Evolutionary conservation across 2,329 filamentous ascomycete genomes (phyloP).

Genomic region (Fusarium burgessii): DNA sequence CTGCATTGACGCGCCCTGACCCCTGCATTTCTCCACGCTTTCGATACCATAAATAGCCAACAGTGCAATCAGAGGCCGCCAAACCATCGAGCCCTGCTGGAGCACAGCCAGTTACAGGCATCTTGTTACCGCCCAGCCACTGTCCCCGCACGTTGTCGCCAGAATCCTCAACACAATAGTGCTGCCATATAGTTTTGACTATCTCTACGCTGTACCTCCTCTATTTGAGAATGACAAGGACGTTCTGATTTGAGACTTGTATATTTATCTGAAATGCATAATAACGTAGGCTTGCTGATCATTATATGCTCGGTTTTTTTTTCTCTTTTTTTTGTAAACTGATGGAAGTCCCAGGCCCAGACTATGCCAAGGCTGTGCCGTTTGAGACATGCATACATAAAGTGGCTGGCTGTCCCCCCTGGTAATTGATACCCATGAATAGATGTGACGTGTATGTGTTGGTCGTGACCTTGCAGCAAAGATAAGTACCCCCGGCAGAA

Average conservation of each 20-base stretch:
- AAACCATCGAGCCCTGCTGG: background rate
- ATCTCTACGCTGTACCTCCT: background rate
- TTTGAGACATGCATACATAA: background rate
- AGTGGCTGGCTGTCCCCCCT: background rate
- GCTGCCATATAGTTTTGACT: too few relatives aligned
- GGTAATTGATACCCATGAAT: background rate
- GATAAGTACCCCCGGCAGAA: background rate
- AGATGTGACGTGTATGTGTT: background rate
- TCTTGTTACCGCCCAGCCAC: background rate
- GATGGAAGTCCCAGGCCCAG: background rate
- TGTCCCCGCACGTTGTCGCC: too few relatives aligned
- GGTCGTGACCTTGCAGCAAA: background rate
- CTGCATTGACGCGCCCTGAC: background rate
- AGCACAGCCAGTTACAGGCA: background rate
- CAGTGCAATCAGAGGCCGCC: background rate
- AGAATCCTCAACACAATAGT: background rate
- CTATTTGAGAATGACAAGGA: fast-evolving
- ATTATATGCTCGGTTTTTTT: fast-evolving
- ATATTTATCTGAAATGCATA: background rate
- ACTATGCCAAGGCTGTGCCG: background rate
- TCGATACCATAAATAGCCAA: background rate
- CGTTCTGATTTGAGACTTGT: too few relatives aligned
- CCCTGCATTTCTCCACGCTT: conserved; percentile 1
- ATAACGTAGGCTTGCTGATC: too few relatives aligned
- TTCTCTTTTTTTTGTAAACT: background rate